Evolutionary conservation across 495 filamentous ascomycete species (phyloP).

Genomic region (Podospora didyma): DNA sequence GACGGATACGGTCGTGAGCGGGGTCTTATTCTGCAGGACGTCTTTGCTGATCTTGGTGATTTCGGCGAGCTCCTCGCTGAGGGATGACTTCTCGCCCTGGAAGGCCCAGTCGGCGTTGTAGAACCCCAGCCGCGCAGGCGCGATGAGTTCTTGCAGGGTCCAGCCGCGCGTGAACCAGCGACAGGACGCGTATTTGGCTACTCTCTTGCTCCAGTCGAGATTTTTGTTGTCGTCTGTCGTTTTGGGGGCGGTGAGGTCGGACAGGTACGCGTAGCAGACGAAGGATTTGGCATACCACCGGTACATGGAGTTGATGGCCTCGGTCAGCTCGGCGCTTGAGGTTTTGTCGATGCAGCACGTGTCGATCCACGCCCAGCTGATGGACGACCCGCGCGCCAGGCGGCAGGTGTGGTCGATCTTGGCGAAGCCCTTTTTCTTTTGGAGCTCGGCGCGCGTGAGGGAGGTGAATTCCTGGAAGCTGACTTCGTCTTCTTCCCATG

Average conservation of each 20-base stretch:
- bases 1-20: conserved; percentile 6
- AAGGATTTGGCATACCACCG: conserved; percentile 30
- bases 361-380: conserved; percentile 42
- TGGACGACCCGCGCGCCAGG: conserved; percentile 19
- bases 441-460: conserved; percentile 2
- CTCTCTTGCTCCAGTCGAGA: background rate
- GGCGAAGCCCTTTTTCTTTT: conserved; percentile 20
- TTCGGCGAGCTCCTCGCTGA: conserved; percentile 4
- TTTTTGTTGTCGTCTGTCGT: background rate
- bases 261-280: conserved; percentile 34
- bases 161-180: conserved; percentile 36
- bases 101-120: conserved; percentile 27
- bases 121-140: conserved; percentile 27
- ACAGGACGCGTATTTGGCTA: conserved; percentile 9
- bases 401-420: conserved; percentile 35
- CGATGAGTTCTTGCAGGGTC: conserved; percentile 40
- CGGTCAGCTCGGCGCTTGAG: conserved; percentile 40
- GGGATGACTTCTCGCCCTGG: conserved; percentile 9
- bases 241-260: conserved; percentile 15
- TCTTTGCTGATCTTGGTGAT: conserved; percentile 11
- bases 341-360: conserved; percentile 46
- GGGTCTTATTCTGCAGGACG: conserved; percentile 4
- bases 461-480: conserved; percentile 26
- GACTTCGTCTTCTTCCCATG: conserved; percentile 33
- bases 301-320: conserved; percentile 49